These are phyloP conservation scores for Escallonia herrerae DNA, from an alignment of 129 eudicot genomes.

Conservation along the genomic window DNA sequence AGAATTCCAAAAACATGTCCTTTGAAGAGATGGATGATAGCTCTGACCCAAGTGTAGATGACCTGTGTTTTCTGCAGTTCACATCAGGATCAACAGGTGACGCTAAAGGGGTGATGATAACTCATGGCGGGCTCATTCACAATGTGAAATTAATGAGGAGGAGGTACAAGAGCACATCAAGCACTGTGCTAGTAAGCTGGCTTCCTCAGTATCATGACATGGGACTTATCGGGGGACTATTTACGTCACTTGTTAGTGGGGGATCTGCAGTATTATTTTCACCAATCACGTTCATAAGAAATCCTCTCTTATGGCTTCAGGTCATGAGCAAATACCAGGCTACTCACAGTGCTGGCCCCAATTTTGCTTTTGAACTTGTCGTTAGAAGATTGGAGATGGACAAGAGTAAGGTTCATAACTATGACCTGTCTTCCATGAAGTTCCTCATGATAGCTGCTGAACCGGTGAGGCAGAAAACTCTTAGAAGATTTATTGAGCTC, in stretches of 20 bases:
- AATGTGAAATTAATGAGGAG: slow-evolving; percentile 79
- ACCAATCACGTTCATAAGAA: slow-evolving; percentile 68
- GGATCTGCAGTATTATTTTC: slow-evolving; percentile 65
- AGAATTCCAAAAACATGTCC: slow-evolving; percentile 28
- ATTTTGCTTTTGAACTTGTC: slow-evolving; percentile 71
- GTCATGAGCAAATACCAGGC: slow-evolving; percentile 62
- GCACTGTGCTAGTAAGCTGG: slow-evolving; percentile 77
- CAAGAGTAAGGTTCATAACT: slow-evolving; percentile 38
- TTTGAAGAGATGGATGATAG: slow-evolving; percentile 3
- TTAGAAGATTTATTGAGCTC: slow-evolving; percentile 56
- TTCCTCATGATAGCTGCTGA: slow-evolving; percentile 90
- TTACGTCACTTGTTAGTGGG: slow-evolving; percentile 72
- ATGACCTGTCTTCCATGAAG: slow-evolving; percentile 65
- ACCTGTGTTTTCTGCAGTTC: slow-evolving; percentile 77
- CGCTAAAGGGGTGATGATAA: slow-evolving; percentile 91
- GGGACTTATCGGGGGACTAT: slow-evolving; percentile 88
- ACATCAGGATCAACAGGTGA: slow-evolving; percentile 95
- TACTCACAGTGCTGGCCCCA: slow-evolving; percentile 89
- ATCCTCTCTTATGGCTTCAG: slow-evolving; percentile 73
- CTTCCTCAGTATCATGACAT: slow-evolving; percentile 93
- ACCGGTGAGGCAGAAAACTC: slow-evolving; percentile 72
- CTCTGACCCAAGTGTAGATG: slow-evolving; percentile 35
- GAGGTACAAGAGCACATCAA: slow-evolving; percentile 67
- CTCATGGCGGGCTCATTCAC: slow-evolving; percentile 72
- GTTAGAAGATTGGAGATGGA: slow-evolving; percentile 57